These are phyloP conservation scores for Neurospora sp. DNA, from an alignment of 495 filamentous ascomycete species.

Conservation along the genomic window DNA sequence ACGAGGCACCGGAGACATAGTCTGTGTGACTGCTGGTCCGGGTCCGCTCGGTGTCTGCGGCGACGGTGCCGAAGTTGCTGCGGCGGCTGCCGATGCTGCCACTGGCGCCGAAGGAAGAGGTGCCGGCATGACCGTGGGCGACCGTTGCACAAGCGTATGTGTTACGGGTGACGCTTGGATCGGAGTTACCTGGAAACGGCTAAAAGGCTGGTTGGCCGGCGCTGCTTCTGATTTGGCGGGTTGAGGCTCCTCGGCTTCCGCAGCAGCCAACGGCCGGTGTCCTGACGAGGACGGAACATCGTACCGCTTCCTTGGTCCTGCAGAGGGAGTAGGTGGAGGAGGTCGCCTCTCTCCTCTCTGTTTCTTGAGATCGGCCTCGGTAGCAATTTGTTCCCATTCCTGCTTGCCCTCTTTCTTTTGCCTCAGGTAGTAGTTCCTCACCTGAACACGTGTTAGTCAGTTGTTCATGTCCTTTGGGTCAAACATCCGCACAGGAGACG, in stretches of 20 bases:
- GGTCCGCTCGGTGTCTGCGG: slow-evolving; percentile 1
- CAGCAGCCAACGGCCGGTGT: slow-evolving; percentile 44
- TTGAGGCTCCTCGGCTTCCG: slow-evolving; percentile 44
- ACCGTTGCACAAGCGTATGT: slow-evolving; percentile 15
- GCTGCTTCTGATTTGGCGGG: slow-evolving; percentile 34
- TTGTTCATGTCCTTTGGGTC: background rate
- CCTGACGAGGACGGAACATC: slow-evolving; percentile 45
- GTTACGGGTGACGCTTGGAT: slow-evolving; percentile 21
- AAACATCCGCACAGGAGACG: background rate
- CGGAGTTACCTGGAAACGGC: slow-evolving; percentile 35
- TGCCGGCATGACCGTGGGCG: slow-evolving; percentile 6
- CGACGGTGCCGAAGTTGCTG: slow-evolving; percentile 2
- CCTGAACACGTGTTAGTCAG: slow-evolving; percentile 41
- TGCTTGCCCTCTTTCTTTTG: slow-evolving; percentile 54
- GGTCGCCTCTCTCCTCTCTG: slow-evolving; percentile 61
- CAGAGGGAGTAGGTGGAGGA: slow-evolving; percentile 55
- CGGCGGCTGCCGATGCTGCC: background rate
- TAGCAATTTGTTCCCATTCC: slow-evolving; percentile 59
- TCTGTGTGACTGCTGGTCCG: slow-evolving; percentile 18
- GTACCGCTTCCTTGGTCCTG: slow-evolving; percentile 33
- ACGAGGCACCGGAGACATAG: slow-evolving; percentile 29
- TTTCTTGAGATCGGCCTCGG: slow-evolving; percentile 61
- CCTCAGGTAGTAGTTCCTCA: slow-evolving; percentile 85
- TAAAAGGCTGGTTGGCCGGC: slow-evolving; percentile 20
- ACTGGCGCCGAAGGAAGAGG: slow-evolving; percentile 7